These are phyloP conservation scores for Pichia paraexigua DNA, from an alignment of 805 yeast genomes.

Conservation along the genomic window DNA sequence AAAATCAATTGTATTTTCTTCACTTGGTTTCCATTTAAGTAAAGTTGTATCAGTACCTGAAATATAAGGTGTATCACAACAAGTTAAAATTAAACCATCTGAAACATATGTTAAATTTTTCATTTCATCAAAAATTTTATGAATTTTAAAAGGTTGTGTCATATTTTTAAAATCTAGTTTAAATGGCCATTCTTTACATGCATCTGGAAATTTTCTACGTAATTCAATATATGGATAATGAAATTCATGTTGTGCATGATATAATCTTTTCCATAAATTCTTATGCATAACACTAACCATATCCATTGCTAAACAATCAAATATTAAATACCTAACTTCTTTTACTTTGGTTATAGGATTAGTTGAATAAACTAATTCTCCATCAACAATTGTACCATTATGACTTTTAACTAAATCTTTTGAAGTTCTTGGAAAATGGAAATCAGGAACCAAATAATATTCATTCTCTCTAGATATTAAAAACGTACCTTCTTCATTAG, in stretches of 20 bases:
- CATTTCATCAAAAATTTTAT: conserved; percentile 64
- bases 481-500: conserved; percentile 81
- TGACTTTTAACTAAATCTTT: conserved; percentile 53
- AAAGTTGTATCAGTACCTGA: conserved; percentile 84
- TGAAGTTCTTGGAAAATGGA: conserved; percentile 65
- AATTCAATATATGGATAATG: conserved; percentile 75
- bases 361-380: conserved; percentile 77
- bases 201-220: conserved; percentile 62
- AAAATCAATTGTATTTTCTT: conserved; percentile 91
- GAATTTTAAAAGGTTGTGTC: conserved; percentile 74
- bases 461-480: conserved; percentile 85
- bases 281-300: conserved; percentile 63
- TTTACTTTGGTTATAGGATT: conserved; percentile 46
- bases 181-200: conserved; percentile 72
- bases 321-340: conserved; percentile 74
- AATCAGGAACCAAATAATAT: conserved; percentile 69
- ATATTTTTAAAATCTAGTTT: conserved; percentile 80
- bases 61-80: conserved; percentile 78
- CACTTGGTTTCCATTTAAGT: conserved; percentile 95
- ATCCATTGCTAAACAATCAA: conserved; percentile 84
- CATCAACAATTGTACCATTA: conserved; percentile 86
- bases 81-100: conserved; percentile 91
- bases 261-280: conserved; percentile 72
- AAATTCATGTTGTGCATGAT: conserved; percentile 74
- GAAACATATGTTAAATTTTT: conserved; percentile 75